These are phyloP conservation scores for Lachancea sp. DNA, from an alignment of 805 yeast genomes.

Conservation along the genomic window DNA sequence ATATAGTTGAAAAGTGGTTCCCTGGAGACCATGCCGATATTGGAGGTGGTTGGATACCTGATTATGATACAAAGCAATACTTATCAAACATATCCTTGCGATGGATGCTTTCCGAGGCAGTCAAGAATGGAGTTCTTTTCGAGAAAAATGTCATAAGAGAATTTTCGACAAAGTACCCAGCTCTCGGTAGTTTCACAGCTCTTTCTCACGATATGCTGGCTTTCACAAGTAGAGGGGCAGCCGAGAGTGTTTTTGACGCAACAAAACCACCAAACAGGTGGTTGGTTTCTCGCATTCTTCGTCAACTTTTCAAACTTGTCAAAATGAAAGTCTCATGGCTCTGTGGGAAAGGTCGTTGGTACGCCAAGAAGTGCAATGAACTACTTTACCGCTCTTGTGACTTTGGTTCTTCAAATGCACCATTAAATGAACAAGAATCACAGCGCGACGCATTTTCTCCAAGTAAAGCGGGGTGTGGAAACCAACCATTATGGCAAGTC, in stretches of 20 bases:
- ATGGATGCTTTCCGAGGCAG: slow-evolving; percentile 56
- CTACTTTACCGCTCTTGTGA: slow-evolving; percentile 1
- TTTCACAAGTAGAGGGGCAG: slow-evolving; percentile 14
- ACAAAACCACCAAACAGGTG: background rate
- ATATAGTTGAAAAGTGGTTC: slow-evolving; percentile 50
- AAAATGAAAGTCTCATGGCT: slow-evolving; percentile 2
- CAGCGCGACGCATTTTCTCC: background rate
- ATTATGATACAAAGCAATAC: slow-evolving; percentile 31
- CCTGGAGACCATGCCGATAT: slow-evolving; percentile 65
- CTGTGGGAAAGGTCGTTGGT: background rate
- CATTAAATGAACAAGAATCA: background rate
- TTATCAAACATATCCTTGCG: slow-evolving; percentile 49
- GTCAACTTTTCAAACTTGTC: background rate
- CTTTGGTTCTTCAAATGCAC: background rate
- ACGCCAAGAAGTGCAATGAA: slow-evolving; percentile 1
- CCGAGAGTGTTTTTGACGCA: slow-evolving; percentile 4
- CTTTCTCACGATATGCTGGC: slow-evolving; percentile 47
- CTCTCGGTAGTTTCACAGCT: slow-evolving; percentile 39
- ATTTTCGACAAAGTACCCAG: slow-evolving; percentile 37
- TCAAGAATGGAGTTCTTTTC: slow-evolving; percentile 45
- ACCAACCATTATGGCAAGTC: slow-evolving; percentile 20
- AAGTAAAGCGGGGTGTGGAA: slow-evolving; percentile 37
- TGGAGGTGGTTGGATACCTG: slow-evolving; percentile 62
- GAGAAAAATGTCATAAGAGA: slow-evolving; percentile 36
- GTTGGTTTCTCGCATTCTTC: slow-evolving; percentile 1